A percentile compares a stretch with the other conserved stretches of the same genome.
Conservation (phyloP, 2,329 filamentous ascomycete genomes). For the Epichloe scottii region DNA sequence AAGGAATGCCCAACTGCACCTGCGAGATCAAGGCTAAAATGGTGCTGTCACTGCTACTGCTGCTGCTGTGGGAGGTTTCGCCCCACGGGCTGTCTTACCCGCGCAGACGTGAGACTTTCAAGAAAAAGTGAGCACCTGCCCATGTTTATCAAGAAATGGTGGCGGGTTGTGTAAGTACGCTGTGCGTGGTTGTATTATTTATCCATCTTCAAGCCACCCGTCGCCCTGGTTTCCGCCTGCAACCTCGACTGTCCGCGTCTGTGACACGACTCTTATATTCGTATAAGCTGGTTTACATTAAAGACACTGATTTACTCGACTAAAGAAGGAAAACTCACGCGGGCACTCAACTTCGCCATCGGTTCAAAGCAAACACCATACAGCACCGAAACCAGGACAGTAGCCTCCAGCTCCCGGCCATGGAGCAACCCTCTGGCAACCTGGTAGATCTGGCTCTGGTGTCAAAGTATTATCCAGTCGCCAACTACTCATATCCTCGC, state of each 20-base stretch:
- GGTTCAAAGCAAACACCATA: background rate
- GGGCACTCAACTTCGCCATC: too few relatives aligned
- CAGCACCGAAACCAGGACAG: background rate
- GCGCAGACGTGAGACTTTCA: background rate
- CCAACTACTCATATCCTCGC: slow-evolving; percentile 29
- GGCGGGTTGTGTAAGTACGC: background rate
- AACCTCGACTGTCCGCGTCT: background rate
- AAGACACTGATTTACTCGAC: too few relatives aligned
- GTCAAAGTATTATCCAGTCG: slow-evolving; percentile 26
- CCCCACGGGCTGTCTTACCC: slow-evolving; percentile 8
- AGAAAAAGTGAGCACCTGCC: background rate
- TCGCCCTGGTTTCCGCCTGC: background rate
- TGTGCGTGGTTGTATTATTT: background rate
- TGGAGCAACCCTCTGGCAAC: slow-evolving; percentile 23
- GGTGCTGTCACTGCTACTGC: background rate
- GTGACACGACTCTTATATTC: background rate
- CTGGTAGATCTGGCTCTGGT: slow-evolving; percentile 26
- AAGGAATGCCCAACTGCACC: slow-evolving; percentile 6
- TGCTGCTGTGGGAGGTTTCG: slow-evolving; percentile 2
- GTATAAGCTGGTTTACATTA: background rate
- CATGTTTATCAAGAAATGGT: slow-evolving; percentile 1
- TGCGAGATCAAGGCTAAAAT: slow-evolving; percentile 1
- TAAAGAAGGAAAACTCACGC: too few relatives aligned
- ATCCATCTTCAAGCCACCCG: background rate
- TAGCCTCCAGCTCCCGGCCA: slow-evolving; percentile 9